Conservation (phyloP, 1,284 basidiomycete genomes). For the Cryptococcus deneoformans region DNA sequence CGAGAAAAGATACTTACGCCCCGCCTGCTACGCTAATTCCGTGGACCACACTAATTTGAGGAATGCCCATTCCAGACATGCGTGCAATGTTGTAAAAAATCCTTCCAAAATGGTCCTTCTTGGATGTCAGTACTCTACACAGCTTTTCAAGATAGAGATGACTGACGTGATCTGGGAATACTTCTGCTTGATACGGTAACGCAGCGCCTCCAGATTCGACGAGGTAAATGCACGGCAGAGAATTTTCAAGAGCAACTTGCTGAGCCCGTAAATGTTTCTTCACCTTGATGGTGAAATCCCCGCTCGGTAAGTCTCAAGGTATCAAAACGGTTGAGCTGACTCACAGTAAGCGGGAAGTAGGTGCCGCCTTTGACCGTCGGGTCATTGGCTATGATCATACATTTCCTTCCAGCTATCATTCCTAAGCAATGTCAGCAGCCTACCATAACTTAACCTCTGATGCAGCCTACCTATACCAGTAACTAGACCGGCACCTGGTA, state of each 20-base stretch:
- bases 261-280: slow-evolving; percentile 96
- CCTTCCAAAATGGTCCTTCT: slow-evolving; percentile 79
- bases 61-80: slow-evolving; percentile 82
- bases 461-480: slow-evolving; percentile 69
- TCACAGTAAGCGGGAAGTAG: slow-evolving; percentile 85
- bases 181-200: slow-evolving; percentile 87
- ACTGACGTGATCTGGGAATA: slow-evolving; percentile 48
- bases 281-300: slow-evolving; percentile 54
- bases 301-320: not conserved
- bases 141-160: slow-evolving; percentile 45
- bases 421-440: slow-evolving; percentile 11
- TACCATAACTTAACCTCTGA: not conserved
- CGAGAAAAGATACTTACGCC: slow-evolving; percentile 16
- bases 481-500: slow-evolving; percentile 88
- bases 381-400: slow-evolving; percentile 88
- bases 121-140: not conserved
- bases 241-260: slow-evolving; percentile 85
- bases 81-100: slow-evolving; percentile 93
- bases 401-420: slow-evolving; percentile 72
- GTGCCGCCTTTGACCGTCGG: slow-evolving; percentile 91
- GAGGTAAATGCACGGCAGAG: slow-evolving; percentile 90
- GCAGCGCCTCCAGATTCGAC: slow-evolving; percentile 94
- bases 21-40: slow-evolving; percentile 83
- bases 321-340: slow-evolving; percentile 14
- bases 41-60: slow-evolving; percentile 89